phyloP scores from a whole-genome alignment of 768 basidiomycete species.

The Termitomyces sp. region DNA sequence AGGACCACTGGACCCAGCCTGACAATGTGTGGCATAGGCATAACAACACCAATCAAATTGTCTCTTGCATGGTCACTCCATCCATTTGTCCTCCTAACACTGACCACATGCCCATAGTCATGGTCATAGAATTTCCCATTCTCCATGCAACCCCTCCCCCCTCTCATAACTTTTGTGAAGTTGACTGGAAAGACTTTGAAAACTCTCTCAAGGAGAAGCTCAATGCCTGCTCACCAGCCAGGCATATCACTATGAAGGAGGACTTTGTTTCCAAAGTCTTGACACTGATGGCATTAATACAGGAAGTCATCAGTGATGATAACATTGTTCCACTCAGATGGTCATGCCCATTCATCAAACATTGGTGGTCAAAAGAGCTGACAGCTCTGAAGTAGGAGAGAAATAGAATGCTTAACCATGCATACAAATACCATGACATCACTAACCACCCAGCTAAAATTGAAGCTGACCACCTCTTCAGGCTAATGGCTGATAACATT shows the following conservation, averaged over 20 bases:
- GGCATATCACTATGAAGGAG: too few species aligned
- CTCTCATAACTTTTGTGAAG: not conserved
- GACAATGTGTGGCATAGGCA: too few species aligned
- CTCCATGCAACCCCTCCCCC: not conserved
- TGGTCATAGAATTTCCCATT: not conserved
- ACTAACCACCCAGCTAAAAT: not conserved
- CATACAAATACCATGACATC: not conserved
- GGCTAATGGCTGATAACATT: not conserved
- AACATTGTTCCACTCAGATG: not conserved
- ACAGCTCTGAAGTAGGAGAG: not conserved
- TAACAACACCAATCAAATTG: too few species aligned
- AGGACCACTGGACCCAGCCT: too few species aligned
- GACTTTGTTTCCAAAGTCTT: not conserved
- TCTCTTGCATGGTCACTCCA: too few species aligned
- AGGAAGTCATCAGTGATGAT: not conserved
- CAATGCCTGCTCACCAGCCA: too few species aligned
- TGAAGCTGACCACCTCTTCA: not conserved
- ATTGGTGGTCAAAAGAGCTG: not conserved
- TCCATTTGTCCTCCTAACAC: not conserved
- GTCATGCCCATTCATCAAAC: not conserved
- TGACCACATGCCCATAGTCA: not conserved
- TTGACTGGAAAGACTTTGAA: not conserved
- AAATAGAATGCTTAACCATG: too few species aligned
- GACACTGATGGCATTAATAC: not conserved
- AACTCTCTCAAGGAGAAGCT: not conserved